These are phyloP conservation scores for Phoenix dactylifera DNA, from an alignment of 176 grass and related monocot genomes.

Conservation along the genomic window DNA sequence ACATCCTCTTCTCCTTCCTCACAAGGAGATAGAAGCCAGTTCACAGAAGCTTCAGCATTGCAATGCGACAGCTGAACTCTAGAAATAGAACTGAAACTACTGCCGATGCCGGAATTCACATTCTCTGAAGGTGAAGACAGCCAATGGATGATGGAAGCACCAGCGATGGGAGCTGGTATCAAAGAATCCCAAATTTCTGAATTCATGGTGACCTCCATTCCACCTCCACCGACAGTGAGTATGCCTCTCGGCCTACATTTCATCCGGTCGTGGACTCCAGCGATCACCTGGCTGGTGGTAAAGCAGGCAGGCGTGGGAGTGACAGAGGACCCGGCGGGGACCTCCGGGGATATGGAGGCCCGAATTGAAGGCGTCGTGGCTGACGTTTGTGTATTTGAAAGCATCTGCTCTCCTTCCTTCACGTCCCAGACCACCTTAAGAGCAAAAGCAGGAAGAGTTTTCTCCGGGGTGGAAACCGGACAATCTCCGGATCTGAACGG, in stretches of 20 bases:
- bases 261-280: constrained; percentile 53
- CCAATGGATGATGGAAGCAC: constrained; percentile 79
- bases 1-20: constrained; percentile 14
- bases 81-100: constrained; percentile 8
- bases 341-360: constrained; percentile 82
- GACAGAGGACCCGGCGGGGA: constrained; percentile 30
- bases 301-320: constrained; percentile 67
- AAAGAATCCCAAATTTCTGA: constrained; percentile 14
- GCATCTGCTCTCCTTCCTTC: constrained; percentile 29
- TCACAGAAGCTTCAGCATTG: constrained; percentile 33
- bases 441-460: neutral
- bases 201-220: constrained; percentile 17
- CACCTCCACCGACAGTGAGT: constrained; percentile 33
- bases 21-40: constrained; percentile 46
- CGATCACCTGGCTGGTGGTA: constrained; percentile 53
- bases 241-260: constrained; percentile 61
- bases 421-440: neutral
- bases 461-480: constrained; percentile 5
- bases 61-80: constrained; percentile 31
- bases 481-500: neutral
- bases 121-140: constrained; percentile 44
- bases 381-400: constrained; percentile 13
- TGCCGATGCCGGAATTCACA: constrained; percentile 9
- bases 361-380: constrained; percentile 61
- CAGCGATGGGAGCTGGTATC: constrained; percentile 13